These are phyloP conservation scores for Sporisorium graminicola DNA, from an alignment of 1,284 basidiomycete genomes.

Conservation along the genomic window DNA sequence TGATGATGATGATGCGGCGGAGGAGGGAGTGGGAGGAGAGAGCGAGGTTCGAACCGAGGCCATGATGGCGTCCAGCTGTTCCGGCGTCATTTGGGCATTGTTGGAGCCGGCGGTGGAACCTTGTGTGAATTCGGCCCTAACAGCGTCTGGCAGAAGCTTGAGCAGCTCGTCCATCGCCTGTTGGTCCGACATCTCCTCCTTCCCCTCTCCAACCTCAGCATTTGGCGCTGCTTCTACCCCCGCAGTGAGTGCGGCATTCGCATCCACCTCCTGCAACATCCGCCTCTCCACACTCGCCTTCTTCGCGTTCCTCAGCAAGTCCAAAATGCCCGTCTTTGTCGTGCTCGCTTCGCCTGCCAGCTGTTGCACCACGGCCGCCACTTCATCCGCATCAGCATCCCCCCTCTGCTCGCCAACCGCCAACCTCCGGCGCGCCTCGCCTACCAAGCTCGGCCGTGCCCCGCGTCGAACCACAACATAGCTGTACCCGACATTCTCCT, in stretches of 20 bases:
- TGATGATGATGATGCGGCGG: background rate
- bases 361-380: constrained; percentile 2
- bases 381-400: background rate
- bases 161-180: constrained; percentile 48
- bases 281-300: constrained; percentile 13
- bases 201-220: background rate
- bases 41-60: constrained; percentile 26
- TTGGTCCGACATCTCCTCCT: constrained; percentile 32
- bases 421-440: constrained; percentile 24
- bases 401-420: background rate
- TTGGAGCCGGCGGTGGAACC: background rate
- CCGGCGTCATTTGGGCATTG: constrained; percentile 17
- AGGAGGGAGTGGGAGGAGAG: background rate
- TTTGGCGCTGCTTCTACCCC: background rate
- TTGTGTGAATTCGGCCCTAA: constrained; percentile 30
- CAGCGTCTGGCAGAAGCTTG: constrained; percentile 40
- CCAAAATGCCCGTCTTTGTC: constrained; percentile 57
- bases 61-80: constrained; percentile 43
- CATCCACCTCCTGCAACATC: constrained; percentile 36
- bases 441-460: constrained; percentile 73
- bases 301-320: constrained; percentile 47
- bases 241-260: constrained; percentile 5
- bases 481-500: constrained; percentile 88
- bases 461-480: constrained; percentile 91
- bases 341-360: constrained; percentile 23